Base-by-base conservation (phyloP, 495 filamentous ascomycete species). In the Annulohypoxylon maeteangense region DNA sequence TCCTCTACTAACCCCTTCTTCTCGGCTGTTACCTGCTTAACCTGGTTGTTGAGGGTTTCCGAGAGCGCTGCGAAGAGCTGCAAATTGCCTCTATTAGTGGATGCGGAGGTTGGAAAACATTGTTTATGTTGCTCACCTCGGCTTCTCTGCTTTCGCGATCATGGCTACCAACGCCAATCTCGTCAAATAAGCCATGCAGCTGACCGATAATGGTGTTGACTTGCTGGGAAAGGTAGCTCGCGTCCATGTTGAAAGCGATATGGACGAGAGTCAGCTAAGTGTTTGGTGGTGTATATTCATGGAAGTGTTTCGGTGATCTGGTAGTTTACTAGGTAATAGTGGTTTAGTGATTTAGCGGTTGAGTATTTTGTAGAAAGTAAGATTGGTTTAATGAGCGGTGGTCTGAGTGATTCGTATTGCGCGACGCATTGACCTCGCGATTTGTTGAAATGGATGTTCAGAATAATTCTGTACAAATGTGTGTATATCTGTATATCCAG, bases 111-210 rank as follows among this genome's bases (percentile, higher is more conserved):
- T 38, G 23, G 5, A 32, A 51, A 8, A 16, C 10, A 51, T 1
- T 65, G 62, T 59, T 16, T 29, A 64, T 36, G 32, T 58, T 66
- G 79, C 84, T 71, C 82, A 97, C 93, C 87, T 96, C 91, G 74
- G 91, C 85, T 78, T 98, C 94, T 64, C 96, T 86, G 4, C 87
- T 84, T 65, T 98, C 93, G 67, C 96, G 90, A 81, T 97, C 95
- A 89, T 96, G 92, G 75, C 81, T 88, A 16, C 93, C 86, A 45
- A 99, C 90, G 36, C 95, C 95, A 72, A 99, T 98, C 70, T 98
- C 95, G 79, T 98, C 95, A 75, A 96, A 99, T 53, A 98, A 86
- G 45, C 91, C 91, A 81, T 98, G 94, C 48, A 99, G 85, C 80
- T 97, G 92, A 76, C 87, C 86, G 72, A 97, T 91, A 75, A 97